Evolutionary conservation across 129 eudicot species (phyloP), one percentile per base, ranked within the genome.

Genomic region (Chrysanthemum lavandulifolium): DNA sequence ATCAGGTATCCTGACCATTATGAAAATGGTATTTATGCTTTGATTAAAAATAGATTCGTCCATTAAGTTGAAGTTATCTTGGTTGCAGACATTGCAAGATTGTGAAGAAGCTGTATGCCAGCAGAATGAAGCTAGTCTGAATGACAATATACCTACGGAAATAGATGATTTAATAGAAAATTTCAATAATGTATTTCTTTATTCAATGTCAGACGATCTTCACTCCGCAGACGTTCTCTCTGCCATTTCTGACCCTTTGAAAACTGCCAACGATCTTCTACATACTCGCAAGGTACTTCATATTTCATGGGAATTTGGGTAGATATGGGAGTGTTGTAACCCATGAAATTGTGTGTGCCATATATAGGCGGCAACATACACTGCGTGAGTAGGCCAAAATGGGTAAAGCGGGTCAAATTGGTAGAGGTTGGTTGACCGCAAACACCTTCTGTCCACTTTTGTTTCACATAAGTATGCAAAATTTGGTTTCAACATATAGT

Each of bases 191-290:
- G 89, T 78, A 52, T 84, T 91, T 75, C 56, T 81, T 73, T 73
- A 77, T 53, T 86, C 97, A 33, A 90, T 94, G 96, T 90, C 89
- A 3, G 97, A 94, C 43, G 97, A 94, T 83, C 96, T 94, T 81
- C 97, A 87, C 77, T 86, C 98, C 50, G 62, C 90, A 55, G 98
- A 86, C 58, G 93, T 85, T 73, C 84, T 94, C 63, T 81, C 96
- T 72, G 97, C 97, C 56, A 77, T 94, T 49, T 86, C 98, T 65
- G 98, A 94, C 13, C 98, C 97, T 23, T 75, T 94, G 79, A 94
- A 88, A 82, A 75, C 84, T 31, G 94, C 91, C 75, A 93, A 93
- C 84, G 98, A 93, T 81, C 89, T 93, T 68, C 78, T 93, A 65
- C 98, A 93, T 76, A 90, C 96, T 33, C 90, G 86, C 14, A 89